These are phyloP conservation scores for Clavispora asparagi DNA, from an alignment of 805 yeast genomes.

Conservation along the genomic window DNA sequence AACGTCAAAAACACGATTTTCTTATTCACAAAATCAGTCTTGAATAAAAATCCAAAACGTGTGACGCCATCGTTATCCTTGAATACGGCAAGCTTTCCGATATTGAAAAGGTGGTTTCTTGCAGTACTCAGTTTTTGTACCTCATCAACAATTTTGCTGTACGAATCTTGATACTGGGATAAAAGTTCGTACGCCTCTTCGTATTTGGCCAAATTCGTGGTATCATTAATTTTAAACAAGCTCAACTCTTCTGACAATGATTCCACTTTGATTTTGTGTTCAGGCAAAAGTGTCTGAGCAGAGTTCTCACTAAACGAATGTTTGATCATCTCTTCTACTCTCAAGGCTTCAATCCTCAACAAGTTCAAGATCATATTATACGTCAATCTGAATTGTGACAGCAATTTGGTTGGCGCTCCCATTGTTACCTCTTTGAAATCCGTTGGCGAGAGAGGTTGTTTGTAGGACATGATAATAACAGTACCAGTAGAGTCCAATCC, in stretches of 20 bases:
- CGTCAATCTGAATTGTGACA: conserved; percentile 89
- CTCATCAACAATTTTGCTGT: conserved; percentile 43
- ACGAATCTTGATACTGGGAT: conserved; percentile 40
- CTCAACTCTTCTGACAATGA: conserved; percentile 45
- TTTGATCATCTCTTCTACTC: conserved; percentile 98
- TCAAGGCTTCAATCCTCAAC: conserved; percentile 85
- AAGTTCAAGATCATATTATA: conserved; percentile 93
- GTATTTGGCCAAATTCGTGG: conserved; percentile 37
- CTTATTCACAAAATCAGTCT: conserved; percentile 29
- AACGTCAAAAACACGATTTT: conserved; percentile 40
- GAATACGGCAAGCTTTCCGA: conserved; percentile 57
- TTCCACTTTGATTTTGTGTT: conserved; percentile 66
- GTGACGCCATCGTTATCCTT: conserved; percentile 41
- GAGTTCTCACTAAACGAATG: conserved; percentile 91
- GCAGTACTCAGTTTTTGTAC: conserved; percentile 43
- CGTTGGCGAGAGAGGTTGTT: conserved; percentile 50
- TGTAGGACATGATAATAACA: conserved; percentile 85
- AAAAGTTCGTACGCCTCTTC: conserved; percentile 41
- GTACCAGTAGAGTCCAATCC: conserved; percentile 93
- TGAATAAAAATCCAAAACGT: conserved; percentile 52
- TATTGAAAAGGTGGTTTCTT: conserved; percentile 40
- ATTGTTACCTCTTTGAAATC: conserved; percentile 76
- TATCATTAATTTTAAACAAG: conserved; percentile 28
- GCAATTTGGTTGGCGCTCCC: conserved; percentile 85
- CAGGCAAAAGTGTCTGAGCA: conserved; percentile 79